Percentiles rank a stretch among this genome's conserved stretches.
These are phyloP conservation scores for Epichloe elymi DNA, from an alignment of 2,329 filamentous ascomycete species.

Conservation along the genomic window DNA sequence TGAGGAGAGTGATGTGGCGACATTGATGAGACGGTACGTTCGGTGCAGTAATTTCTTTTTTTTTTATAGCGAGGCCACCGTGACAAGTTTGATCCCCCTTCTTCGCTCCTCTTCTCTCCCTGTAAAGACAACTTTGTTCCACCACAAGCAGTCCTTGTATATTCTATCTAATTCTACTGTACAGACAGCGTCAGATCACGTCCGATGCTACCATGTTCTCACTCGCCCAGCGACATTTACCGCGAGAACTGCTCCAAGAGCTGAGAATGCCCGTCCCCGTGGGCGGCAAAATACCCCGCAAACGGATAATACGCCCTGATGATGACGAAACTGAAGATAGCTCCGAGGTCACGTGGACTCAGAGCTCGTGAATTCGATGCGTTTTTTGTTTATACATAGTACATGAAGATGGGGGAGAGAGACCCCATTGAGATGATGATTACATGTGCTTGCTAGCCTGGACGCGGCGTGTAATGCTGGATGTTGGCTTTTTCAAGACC, in stretches of 20 bases:
- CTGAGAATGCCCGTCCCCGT: constrained; percentile 55
- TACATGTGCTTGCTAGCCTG: constrained; percentile 67
- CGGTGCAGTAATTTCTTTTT: background rate
- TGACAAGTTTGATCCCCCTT: background rate
- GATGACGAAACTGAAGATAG: constrained; percentile 23
- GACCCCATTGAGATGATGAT: background rate
- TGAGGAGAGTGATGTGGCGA: constrained; percentile 70
- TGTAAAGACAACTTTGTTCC: background rate
- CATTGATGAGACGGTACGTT: constrained; percentile 66
- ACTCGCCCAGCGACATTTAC: constrained; percentile 70
- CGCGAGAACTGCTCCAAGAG: constrained; percentile 71
- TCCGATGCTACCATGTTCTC: constrained; percentile 65
- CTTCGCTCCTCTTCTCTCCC: constrained; percentile 5
- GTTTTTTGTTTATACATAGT: background rate
- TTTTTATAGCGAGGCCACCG: background rate
- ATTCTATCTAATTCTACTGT: constrained; percentile 19
- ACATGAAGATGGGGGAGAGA: background rate
- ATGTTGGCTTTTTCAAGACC: constrained; percentile 77
- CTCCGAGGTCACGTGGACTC: constrained; percentile 13
- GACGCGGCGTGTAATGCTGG: constrained; percentile 58
- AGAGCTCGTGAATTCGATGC: background rate
- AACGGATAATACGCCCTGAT: constrained; percentile 18
- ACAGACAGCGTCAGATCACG: constrained; percentile 65
- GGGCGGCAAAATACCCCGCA: constrained; percentile 35
- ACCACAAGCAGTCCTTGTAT: background rate